phyloP scores from a whole-genome alignment of 208 protist species.

The Trypanosoma lewisi region DNA sequence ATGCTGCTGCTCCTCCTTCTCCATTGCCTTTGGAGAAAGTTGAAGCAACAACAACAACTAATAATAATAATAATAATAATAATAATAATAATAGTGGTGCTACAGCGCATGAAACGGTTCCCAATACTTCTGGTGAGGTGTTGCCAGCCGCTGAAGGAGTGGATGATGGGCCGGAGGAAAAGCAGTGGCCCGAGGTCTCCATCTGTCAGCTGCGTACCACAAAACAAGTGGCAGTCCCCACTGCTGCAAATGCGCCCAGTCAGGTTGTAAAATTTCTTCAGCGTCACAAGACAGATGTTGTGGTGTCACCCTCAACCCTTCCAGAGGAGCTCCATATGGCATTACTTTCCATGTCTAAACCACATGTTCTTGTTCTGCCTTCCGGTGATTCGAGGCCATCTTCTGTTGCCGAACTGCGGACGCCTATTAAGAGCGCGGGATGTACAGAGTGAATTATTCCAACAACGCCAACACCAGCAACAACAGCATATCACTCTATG shows the following conservation, averaged over 20 bases:
- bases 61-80: too few relatives aligned
- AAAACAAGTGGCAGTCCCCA: conserved; percentile 49
- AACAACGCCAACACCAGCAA: background rate
- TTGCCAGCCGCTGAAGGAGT: background rate
- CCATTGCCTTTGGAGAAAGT: background rate
- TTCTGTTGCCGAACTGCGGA: background rate
- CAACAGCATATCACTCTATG: background rate
- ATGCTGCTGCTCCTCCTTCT: background rate
- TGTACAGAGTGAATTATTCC: conserved; percentile 14
- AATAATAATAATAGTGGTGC: too few relatives aligned
- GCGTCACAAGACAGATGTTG: conserved; percentile 57
- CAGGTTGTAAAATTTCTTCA: conserved; percentile 64
- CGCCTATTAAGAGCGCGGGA: background rate
- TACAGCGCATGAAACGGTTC: background rate
- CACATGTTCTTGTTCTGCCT: conserved; percentile 70
- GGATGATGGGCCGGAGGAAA: conserved; percentile 2
- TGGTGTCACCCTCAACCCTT: conserved; percentile 45
- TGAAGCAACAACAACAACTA: background rate
- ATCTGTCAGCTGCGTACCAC: conserved; percentile 52
- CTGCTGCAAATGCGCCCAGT: conserved; percentile 33
- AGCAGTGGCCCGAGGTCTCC: conserved; percentile 43
- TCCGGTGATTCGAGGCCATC: background rate
- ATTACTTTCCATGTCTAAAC: conserved; percentile 49
- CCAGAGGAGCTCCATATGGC: conserved; percentile 52
- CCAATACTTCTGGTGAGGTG: conserved; percentile 3